A percentile compares a stretch with the other conserved stretches of the same genome.
phyloP scores from a whole-genome alignment of 2,329 filamentous ascomycete species.

The Mycosphaerella arachidis region DNA sequence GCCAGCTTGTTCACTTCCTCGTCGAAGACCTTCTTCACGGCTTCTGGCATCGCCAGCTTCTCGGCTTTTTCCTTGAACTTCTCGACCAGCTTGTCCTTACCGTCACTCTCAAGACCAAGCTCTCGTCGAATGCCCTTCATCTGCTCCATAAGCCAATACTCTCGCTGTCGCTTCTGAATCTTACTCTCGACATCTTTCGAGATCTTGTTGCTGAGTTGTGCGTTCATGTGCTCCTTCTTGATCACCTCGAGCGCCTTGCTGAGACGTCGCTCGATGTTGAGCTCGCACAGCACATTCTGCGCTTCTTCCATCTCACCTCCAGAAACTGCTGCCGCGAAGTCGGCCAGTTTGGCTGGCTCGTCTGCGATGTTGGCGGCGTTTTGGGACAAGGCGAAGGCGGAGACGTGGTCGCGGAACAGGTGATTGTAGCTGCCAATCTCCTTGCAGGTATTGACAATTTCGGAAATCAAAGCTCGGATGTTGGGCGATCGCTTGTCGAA shows the following conservation, averaged over 20 bases:
- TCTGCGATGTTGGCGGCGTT: slow-evolving; percentile 92
- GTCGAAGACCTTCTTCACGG: slow-evolving; percentile 95
- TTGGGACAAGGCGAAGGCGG: slow-evolving; percentile 92
- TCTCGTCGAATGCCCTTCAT: slow-evolving; percentile 98
- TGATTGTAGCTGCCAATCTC: slow-evolving; percentile 92
- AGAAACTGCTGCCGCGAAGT: slow-evolving; percentile 96
- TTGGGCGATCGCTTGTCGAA: slow-evolving; percentile 86
- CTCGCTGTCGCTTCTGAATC: slow-evolving; percentile 93
- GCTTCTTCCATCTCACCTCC: slow-evolving; percentile 86
- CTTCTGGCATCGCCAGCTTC: slow-evolving; percentile 94
- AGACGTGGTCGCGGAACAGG: slow-evolving; percentile 94
- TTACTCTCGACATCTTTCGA: slow-evolving; percentile 96
- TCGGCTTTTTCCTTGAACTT: slow-evolving; percentile 93
- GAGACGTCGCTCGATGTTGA: slow-evolving; percentile 88
- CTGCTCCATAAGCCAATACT: slow-evolving; percentile 99
- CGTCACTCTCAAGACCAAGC: slow-evolving; percentile 92
- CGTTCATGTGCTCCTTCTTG: slow-evolving; percentile 98
- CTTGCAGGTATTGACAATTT: slow-evolving; percentile 98
- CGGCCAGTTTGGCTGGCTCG: slow-evolving; percentile 89
- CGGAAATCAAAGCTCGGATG: slow-evolving; percentile 87
- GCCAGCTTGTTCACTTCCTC: slow-evolving; percentile 97
- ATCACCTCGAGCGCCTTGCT: slow-evolving; percentile 86
- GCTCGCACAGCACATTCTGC: slow-evolving; percentile 81
- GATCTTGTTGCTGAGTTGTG: slow-evolving; percentile 93
- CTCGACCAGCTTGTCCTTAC: slow-evolving; percentile 96